phyloP scores from a whole-genome alignment of 805 yeast genomes.

The Candida multigemmis region DNA sequence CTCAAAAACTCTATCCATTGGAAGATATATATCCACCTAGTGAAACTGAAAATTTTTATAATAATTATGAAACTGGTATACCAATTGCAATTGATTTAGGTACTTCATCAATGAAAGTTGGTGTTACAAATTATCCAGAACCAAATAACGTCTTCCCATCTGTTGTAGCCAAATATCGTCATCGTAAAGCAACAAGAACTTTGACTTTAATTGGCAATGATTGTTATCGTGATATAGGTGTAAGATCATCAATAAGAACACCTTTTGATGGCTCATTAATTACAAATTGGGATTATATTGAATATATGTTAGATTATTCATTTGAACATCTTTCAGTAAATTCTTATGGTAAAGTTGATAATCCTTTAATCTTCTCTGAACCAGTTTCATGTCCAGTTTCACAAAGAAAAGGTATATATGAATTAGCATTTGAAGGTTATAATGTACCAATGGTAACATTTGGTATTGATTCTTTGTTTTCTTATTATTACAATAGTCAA shows the following conservation, averaged over 20 bases:
- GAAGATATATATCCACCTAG: slow-evolving; percentile 30
- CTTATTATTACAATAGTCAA: slow-evolving; percentile 59
- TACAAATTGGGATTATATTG: slow-evolving; percentile 90
- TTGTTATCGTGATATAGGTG: slow-evolving; percentile 58
- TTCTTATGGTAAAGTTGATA: slow-evolving; percentile 45
- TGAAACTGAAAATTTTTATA: slow-evolving; percentile 37
- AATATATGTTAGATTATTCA: slow-evolving; percentile 73
- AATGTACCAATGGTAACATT: slow-evolving; percentile 62
- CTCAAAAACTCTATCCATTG: slow-evolving; percentile 32
- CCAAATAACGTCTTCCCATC: slow-evolving; percentile 68
- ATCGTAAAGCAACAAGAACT: slow-evolving; percentile 54
- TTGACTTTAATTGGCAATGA: slow-evolving; percentile 81
- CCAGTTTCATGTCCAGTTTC: slow-evolving; percentile 59
- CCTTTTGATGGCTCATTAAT: slow-evolving; percentile 85
- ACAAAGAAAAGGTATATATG: slow-evolving; percentile 71
- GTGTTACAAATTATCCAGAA: slow-evolving; percentile 35
- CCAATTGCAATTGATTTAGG: slow-evolving; percentile 94
- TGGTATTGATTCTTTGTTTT: slow-evolving; percentile 78
- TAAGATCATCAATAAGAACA: slow-evolving; percentile 58
- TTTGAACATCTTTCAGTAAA: slow-evolving; percentile 70
- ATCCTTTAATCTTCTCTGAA: slow-evolving; percentile 79
- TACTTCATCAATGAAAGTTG: slow-evolving; percentile 48
- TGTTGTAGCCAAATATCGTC: slow-evolving; percentile 65
- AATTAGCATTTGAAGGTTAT: slow-evolving; percentile 79
- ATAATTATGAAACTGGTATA: slow-evolving; percentile 39